Evolutionary conservation across 768 basidiomycete genomes (phyloP), one percentile per base, ranked within the genome.

Genomic region (Xerocomellus intermedius): DNA sequence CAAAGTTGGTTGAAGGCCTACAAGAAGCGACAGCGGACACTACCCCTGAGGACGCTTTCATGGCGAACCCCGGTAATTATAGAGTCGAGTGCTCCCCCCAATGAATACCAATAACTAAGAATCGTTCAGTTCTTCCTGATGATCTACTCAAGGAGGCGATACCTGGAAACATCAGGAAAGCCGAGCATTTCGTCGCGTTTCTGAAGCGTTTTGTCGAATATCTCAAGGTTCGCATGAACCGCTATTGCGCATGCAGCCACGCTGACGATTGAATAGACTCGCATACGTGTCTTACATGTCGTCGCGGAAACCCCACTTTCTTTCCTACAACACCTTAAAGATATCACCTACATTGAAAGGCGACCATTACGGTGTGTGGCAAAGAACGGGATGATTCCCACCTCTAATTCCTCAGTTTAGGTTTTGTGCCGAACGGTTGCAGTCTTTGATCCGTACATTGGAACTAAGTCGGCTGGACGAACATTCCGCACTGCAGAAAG

Each of bases 211-310:
- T 99, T 66, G 94, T 99, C 24, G 97, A 99, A 74, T 99, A 99
- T 72, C 81, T 99, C 49, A 99, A 98, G 82, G 96, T 94, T 48
- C 21, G 48, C 33, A 43, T 37, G 35, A 21, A 35, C 7, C 8
- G 17, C 22, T 35, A 33, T 43, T 17, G 45, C 21, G 19, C 19
- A 36, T 41, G 22, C 26, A 19, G 56, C 19, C 24, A 42, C 7
- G 26, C 58, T 70, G 49, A 67, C 22, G 38, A 16, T n/a, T 42
- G 43, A 46, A 16, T 62, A 98, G 95, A 98, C 96, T 17, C 83
- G 97, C 50, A 98, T 98, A 96, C 86, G 97, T 47, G 97, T 99
- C n/a, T 76, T 98, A 26, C 97, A 98, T 69, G 97, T 99, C 56
- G 97, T 99, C 14, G 97, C 97, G 17, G 97, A 99, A 73, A 99